Percentiles rank a stretch among this genome's conserved stretches.
phyloP scores from a whole-genome alignment of 2,329 filamentous ascomycete genomes.

The Claviceps humidiphila region DNA sequence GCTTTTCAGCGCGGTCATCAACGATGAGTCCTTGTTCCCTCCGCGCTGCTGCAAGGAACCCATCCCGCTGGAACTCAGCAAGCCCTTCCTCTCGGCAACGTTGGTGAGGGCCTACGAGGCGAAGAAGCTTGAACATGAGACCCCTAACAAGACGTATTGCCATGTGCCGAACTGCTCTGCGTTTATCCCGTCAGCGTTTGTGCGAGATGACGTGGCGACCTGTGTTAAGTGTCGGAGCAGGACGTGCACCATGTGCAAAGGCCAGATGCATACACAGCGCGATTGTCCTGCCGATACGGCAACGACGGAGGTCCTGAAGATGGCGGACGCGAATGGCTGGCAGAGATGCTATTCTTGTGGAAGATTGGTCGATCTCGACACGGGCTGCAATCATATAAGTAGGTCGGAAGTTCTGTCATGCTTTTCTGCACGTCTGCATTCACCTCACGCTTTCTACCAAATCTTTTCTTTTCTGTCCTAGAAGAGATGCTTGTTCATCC shows the following conservation, averaged over 20 bases:
- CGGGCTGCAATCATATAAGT: conserved; percentile 47
- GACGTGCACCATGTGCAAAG: conserved; percentile 42
- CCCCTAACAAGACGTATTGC: conserved; percentile 38
- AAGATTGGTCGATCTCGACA: conserved; percentile 31
- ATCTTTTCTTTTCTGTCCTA: background rate
- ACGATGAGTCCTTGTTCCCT: conserved; percentile 40
- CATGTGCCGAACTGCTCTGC: conserved; percentile 25
- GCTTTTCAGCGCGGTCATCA: conserved; percentile 29
- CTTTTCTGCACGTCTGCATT: background rate
- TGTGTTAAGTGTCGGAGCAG: conserved; percentile 27
- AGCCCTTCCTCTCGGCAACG: conserved; percentile 21
- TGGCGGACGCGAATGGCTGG: conserved; percentile 34
- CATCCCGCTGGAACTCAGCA: conserved; percentile 24
- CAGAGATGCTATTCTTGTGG: conserved; percentile 34
- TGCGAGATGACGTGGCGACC: conserved; percentile 20
- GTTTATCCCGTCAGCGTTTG: conserved; percentile 28
- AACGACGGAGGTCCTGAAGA: conserved; percentile 24
- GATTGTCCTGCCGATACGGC: conserved; percentile 34
- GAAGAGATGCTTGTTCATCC: background rate
- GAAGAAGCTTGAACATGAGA: conserved; percentile 36
- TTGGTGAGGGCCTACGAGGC: conserved; percentile 23
- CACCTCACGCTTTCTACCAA: background rate
- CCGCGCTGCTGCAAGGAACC: conserved; percentile 36
- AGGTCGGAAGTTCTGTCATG: no score
- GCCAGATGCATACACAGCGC: conserved; percentile 22